These are phyloP conservation scores for Coccinonectria pachysandricola DNA, from an alignment of 2,329 filamentous ascomycete species.

Conservation along the genomic window DNA sequence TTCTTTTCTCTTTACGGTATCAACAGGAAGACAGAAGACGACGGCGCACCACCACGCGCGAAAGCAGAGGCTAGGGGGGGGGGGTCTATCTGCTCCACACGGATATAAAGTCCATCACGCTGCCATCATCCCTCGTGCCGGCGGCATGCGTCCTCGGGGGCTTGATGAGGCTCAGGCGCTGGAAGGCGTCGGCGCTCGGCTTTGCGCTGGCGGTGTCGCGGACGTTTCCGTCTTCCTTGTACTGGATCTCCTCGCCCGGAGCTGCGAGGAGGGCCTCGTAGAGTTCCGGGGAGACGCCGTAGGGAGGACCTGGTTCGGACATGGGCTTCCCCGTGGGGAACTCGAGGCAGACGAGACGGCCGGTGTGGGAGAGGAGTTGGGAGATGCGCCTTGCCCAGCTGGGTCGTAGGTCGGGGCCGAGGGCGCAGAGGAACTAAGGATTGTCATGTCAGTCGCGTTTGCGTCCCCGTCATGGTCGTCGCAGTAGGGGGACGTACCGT, in stretches of 20 bases:
- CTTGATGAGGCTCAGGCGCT: slow-evolving; percentile 38
- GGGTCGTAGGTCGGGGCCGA: slow-evolving; percentile 42
- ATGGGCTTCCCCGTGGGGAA: slow-evolving; percentile 66
- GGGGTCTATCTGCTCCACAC: slow-evolving; percentile 34
- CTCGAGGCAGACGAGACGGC: slow-evolving; percentile 57
- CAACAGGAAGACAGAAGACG: too few species aligned
- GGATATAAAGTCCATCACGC: slow-evolving; percentile 41
- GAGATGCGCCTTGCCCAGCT: slow-evolving; percentile 44
- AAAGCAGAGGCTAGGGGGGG: slow-evolving; percentile 8
- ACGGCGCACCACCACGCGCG: slow-evolving; percentile 10
- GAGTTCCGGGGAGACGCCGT: slow-evolving; percentile 55
- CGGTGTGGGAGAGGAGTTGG: slow-evolving; percentile 36
- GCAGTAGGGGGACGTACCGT: slow-evolving; percentile 33
- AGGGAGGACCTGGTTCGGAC: slow-evolving; percentile 59
- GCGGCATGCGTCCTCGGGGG: slow-evolving; percentile 38
- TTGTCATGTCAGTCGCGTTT: too few species aligned
- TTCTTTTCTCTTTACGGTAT: too few species aligned
- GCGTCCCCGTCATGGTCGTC: too few species aligned
- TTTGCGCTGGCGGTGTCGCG: slow-evolving; percentile 29
- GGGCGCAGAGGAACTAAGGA: slow-evolving; percentile 49
- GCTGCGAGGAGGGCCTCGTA: slow-evolving; percentile 62
- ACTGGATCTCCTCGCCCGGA: slow-evolving; percentile 58
- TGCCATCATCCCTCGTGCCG: slow-evolving; percentile 34
- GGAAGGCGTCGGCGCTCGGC: slow-evolving; percentile 28
- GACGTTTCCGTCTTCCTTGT: slow-evolving; percentile 37